Evolutionary conservation across 2,329 filamentous ascomycete genomes (phyloP).

Genomic region (Colletotrichum musae): DNA sequence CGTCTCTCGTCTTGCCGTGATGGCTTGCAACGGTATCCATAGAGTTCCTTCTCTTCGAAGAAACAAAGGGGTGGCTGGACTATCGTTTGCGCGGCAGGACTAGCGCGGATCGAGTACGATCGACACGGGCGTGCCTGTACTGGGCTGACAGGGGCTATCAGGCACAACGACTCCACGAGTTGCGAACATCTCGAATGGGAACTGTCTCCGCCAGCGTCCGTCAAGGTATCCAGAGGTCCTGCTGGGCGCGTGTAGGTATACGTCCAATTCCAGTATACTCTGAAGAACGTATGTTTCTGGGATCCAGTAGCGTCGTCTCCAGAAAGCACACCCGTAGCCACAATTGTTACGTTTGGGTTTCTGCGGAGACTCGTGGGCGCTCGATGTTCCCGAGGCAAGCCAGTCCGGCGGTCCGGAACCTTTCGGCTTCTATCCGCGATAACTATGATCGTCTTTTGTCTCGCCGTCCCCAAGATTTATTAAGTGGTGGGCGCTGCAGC

Average conservation of each 20-base stretch:
- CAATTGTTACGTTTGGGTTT: background rate
- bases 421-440: constrained; percentile 5
- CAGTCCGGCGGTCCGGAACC: constrained; percentile 1
- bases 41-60: background rate
- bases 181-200: background rate
- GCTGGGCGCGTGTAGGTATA: background rate
- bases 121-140: background rate
- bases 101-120: constrained; percentile 9
- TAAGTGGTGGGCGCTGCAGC: background rate
- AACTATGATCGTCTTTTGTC: background rate
- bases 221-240: background rate
- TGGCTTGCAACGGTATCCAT: constrained; percentile 4
- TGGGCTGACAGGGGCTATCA: background rate
- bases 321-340: background rate
- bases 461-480: background rate
- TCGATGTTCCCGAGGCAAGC: constrained; percentile 16
- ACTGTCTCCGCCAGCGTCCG: background rate
- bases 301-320: background rate
- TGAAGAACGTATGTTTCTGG: background rate
- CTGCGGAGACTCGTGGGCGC: background rate
- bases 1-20: background rate
- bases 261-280: background rate
- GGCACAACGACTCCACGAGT: background rate
- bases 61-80: background rate
- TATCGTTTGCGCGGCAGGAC: background rate